Evolutionary conservation across 257 asterid genomes (phyloP).

Genomic region (Solanum chiquidenum): DNA sequence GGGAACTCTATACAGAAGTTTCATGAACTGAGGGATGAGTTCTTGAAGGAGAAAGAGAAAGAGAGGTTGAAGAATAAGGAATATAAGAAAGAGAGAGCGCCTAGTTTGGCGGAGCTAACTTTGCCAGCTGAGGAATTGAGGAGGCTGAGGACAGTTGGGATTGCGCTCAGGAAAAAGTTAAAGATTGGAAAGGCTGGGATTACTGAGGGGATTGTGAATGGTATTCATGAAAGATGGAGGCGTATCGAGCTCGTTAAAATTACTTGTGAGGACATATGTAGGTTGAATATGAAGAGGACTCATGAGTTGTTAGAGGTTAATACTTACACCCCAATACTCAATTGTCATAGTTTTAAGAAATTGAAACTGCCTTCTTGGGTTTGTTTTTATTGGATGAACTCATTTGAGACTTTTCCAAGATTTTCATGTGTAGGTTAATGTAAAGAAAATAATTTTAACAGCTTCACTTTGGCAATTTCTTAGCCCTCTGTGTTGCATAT

Average conservation of each 20-base stretch:
- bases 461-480: background rate
- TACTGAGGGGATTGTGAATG: constrained; percentile 93
- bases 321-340: background rate
- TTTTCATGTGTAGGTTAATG: background rate
- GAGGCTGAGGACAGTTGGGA: constrained; percentile 60
- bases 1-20: constrained; percentile 62
- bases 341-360: background rate
- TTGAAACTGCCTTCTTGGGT: background rate
- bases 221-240: constrained; percentile 98
- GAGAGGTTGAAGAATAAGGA: constrained; percentile 50
- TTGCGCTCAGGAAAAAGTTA: constrained; percentile 58
- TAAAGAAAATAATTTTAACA: background rate
- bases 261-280: constrained; percentile 71
- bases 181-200: constrained; percentile 86
- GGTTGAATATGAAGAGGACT: constrained; percentile 95
- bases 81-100: constrained; percentile 30
- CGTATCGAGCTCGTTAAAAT: constrained; percentile 69
- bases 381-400: background rate
- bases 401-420: background rate
- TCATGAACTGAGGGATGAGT: constrained; percentile 46
- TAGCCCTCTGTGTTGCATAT: background rate
- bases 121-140: constrained; percentile 51
- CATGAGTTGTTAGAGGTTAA: constrained; percentile 85
- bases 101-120: constrained; percentile 77
- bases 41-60: constrained; percentile 47